Evolutionary conservation across 2,329 filamentous ascomycete genomes (phyloP).

Genomic region (Pyricularia grisea): DNA sequence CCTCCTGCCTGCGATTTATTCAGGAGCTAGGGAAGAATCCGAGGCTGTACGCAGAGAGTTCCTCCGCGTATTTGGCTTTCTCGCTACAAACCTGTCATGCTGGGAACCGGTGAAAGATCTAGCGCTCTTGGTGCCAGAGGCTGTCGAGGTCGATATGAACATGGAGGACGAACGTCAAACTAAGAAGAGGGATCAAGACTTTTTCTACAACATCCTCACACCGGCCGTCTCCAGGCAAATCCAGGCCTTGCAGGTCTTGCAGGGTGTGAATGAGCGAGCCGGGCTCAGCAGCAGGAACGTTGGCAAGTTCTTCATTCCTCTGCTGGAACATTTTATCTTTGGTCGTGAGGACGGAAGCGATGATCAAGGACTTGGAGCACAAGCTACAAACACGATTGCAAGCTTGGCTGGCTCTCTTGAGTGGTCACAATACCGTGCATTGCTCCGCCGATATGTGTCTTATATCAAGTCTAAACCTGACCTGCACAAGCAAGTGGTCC

Average conservation of each 20-base stretch:
- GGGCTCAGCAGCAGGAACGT: conserved; percentile 65
- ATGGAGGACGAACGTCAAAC: conserved; percentile 2
- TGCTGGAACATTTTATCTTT: conserved; percentile 92
- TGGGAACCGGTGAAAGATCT: conserved; percentile 70
- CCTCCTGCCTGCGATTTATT: conserved; percentile 67
- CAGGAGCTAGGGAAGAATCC: conserved; percentile 66
- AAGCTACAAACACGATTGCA: conserved; percentile 75
- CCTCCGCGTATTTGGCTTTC: conserved; percentile 66
- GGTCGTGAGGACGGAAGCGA: conserved; percentile 64
- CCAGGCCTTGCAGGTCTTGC: conserved; percentile 71
- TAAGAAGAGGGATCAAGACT: conserved; percentile 50
- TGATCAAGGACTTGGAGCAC: conserved; percentile 77
- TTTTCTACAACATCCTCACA: conserved; percentile 88
- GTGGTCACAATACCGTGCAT: conserved; percentile 83
- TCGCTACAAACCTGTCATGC: conserved; percentile 60
- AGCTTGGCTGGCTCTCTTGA: conserved; percentile 66
- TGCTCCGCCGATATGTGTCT: conserved; percentile 73
- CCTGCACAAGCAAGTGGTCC: conserved; percentile 75
- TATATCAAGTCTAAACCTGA: conserved; percentile 76
- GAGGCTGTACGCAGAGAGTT: conserved; percentile 81
- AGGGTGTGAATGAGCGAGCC: conserved; percentile 53
- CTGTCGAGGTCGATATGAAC: conserved; percentile 42
- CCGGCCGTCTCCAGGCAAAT: conserved; percentile 81
- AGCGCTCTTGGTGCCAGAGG: conserved; percentile 50
- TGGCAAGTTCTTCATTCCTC: conserved; percentile 77